Conservation (phyloP, 352 stramenopile species). For the Globisporangium emineosum region DNA sequence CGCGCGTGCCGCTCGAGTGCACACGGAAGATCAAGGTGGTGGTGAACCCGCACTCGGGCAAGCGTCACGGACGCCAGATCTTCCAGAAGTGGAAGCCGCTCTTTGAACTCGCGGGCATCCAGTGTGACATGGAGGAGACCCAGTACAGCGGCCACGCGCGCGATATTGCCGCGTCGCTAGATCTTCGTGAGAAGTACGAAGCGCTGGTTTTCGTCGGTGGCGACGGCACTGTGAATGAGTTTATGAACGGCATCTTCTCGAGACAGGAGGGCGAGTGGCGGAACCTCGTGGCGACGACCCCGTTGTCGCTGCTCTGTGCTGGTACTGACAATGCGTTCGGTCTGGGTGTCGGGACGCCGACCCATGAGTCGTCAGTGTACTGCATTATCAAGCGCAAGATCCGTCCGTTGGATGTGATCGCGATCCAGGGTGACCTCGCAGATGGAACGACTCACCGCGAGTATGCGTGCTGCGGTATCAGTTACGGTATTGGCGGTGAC, state of each 20-base stretch:
- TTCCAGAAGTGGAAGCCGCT: constrained; percentile 59
- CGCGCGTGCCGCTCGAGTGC: constrained; percentile 49
- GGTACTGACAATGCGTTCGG: constrained; percentile 81
- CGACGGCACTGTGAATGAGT: constrained; percentile 81
- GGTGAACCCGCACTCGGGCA: constrained; percentile 73
- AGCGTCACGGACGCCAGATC: constrained; percentile 54
- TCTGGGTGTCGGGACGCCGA: constrained; percentile 62
- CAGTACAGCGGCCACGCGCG: constrained; percentile 67
- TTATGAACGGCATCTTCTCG: constrained; percentile 79
- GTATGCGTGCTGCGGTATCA: constrained; percentile 75
- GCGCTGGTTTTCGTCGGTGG: constrained; percentile 76
- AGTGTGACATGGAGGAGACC: constrained; percentile 77
- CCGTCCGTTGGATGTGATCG: constrained; percentile 65
- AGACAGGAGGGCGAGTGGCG: constrained; percentile 71
- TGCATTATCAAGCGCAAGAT: constrained; percentile 85
- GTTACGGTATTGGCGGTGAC: constrained; percentile 69
- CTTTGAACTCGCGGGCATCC: constrained; percentile 58
- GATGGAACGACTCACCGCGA: constrained; percentile 51
- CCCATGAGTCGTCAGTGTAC: constrained; percentile 62
- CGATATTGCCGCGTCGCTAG: constrained; percentile 61
- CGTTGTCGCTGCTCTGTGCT: constrained; percentile 63
- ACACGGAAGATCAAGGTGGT: constrained; percentile 70
- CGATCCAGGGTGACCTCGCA: constrained; percentile 42
- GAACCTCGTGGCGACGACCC: constrained; percentile 65
- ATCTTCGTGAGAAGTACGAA: constrained; percentile 63